phyloP scores from a whole-genome alignment of 164 flowering plant species.

The Euptelea pleiosperma region DNA sequence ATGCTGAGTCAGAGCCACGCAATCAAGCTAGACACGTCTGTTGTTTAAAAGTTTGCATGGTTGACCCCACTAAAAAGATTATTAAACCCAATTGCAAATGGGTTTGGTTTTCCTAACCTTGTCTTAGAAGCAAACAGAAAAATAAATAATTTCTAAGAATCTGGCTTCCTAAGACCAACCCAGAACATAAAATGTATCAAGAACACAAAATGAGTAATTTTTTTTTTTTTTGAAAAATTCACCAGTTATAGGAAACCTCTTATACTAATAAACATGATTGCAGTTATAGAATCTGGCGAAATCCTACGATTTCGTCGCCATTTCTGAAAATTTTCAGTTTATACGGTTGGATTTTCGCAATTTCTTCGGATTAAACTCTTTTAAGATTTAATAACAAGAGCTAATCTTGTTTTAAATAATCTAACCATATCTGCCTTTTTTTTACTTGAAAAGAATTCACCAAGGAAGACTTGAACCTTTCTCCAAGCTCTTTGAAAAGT shows the following conservation, averaged over 20 bases:
- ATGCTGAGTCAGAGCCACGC: conserved; percentile 6
- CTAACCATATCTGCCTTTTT: not conserved
- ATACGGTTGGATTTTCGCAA: too few relatives aligned
- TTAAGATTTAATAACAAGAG: too few relatives aligned
- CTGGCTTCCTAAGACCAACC: not conserved
- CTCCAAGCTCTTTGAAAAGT: conserved; percentile 1
- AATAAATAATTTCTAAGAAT: not conserved
- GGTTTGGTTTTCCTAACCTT: not conserved
- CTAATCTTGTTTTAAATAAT: not conserved
- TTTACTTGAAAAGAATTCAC: not conserved
- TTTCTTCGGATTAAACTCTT: too few relatives aligned
- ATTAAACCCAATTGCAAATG: not conserved
- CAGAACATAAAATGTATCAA: not conserved
- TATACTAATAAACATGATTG: too few relatives aligned
- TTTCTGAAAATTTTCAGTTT: too few relatives aligned
- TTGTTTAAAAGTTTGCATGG: not conserved
- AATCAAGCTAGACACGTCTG: not conserved
- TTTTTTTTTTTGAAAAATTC: too few relatives aligned
- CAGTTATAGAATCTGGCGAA: too few relatives aligned
- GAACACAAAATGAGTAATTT: too few relatives aligned
- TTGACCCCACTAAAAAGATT: not conserved
- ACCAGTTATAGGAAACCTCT: too few relatives aligned
- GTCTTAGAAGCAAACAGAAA: too few relatives aligned
- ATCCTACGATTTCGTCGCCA: too few relatives aligned
- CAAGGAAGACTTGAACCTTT: conserved; percentile 2